Conservation (phyloP, 177 flowering plant genomes). For the Vitis hybrid region DNA sequence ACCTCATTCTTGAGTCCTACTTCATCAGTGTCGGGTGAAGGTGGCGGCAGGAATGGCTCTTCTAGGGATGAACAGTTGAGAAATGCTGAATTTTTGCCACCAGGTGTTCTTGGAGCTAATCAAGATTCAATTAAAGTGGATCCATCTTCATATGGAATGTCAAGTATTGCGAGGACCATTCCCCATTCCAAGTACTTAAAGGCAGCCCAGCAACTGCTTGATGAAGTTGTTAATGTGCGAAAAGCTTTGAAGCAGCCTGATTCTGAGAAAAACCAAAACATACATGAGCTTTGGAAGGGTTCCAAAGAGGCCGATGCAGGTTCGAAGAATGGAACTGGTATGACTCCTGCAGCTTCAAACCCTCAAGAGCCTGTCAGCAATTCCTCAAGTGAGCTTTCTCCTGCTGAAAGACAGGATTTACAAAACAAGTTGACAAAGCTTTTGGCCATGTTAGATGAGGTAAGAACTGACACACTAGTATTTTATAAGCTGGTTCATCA, state of each 20-base stretch:
- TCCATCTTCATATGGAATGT: conserved; percentile 43
- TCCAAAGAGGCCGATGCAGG: conserved; percentile 49
- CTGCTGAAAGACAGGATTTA: conserved; percentile 76
- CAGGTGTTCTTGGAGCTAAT: conserved; percentile 33
- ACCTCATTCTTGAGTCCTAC: conserved; percentile 51
- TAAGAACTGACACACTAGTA: conserved; percentile 18
- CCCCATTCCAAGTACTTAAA: conserved; percentile 79
- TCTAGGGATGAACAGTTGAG: conserved; percentile 43
- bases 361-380: conserved; percentile 44
- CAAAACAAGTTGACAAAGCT: conserved; percentile 84
- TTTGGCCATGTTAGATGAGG: conserved; percentile 89
- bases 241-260: conserved; percentile 71
- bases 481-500: neutral
- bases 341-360: conserved; percentile 31
- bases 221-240: conserved; percentile 87
- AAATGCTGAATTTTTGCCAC: conserved; percentile 31
- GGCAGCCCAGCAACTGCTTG: conserved; percentile 87
- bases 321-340: conserved; percentile 27
- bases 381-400: conserved; percentile 54
- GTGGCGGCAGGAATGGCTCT: conserved; percentile 34
- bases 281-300: conserved; percentile 23
- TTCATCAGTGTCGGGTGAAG: conserved; percentile 41
- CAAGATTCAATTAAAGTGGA: conserved; percentile 43
- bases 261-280: conserved; percentile 29
- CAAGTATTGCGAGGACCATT: conserved; percentile 51